Base-by-base conservation (phyloP, 441 rosid species). In the Aquilaria agallochum region DNA sequence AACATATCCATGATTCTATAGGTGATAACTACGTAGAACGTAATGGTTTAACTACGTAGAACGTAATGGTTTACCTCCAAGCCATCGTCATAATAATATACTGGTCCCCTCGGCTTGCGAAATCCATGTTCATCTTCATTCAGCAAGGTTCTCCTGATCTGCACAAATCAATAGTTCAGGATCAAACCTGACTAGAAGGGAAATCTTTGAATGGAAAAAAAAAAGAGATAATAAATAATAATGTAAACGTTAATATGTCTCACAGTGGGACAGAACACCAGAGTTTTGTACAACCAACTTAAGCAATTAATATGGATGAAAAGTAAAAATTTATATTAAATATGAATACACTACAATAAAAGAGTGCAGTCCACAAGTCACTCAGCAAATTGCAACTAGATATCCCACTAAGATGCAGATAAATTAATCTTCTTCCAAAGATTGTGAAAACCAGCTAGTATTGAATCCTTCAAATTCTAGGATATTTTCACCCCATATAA, bases 81-180 rank as follows among this genome's bases (percentile, higher is more conserved):
- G 58, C 94, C 96, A 79, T 90, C 98, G 32, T 88, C 95, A 59
- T 86, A 90, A 63, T 92, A 92, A 65, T 92, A 92, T 2, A 81
- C 73, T 52, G 92, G 89, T 62, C 84, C 75, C 74, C 77, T 80
- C 9, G 96, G 84, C 74, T 55, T 85, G 69, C 82, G 78, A 59
- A 92, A 88, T 50, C 98, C 97, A 33, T 82, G 74, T 76, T 90
- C 98, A 58, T 92, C 87, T 75, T 90, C 97, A 70, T 80, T 84
- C 52, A 88, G 78, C 54, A 92, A 62, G 20, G 94, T 74, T 70
- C 90, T 85, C 77, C 96, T 76, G 13, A 93, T 90, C 98, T 90
- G 74, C 53, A 34, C 2, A 63, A 63, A 50, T 46, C 54, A 53
- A 48, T 49, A 67, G 53, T 51, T 44, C 33, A 66, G 61, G 64